Base-by-base conservation (phyloP, 257 asterid genomes). In the Primulina eburnea region DNA sequence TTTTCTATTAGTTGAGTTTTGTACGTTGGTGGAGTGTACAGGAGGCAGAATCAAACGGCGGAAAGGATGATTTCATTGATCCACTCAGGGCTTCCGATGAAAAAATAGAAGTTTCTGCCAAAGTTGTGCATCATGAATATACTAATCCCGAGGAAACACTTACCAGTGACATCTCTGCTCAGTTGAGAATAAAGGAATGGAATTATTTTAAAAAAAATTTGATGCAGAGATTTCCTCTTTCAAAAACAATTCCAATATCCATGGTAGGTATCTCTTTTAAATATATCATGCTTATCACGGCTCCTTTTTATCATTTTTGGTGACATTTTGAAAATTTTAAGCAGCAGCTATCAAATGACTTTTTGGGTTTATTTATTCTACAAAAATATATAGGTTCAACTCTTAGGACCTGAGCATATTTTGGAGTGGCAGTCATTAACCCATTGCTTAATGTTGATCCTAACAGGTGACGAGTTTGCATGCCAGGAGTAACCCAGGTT, bases 401-500 rank as follows among this genome's bases (percentile, higher is more conserved):
- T 14, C 38, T 73, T 60, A 20, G n/a, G 24, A 52, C 60, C 40
- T 63, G 2, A 57, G 68, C 68, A 34, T 65, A 64, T 71, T 69
- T 37, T 24, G 62, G 67, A 66, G 69, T 66, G 28, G 47, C n/a
- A 70, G 55, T 26, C 53, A 20, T 60, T 71, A 50, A 75, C 62
- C 56, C 59, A 34, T 69, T 70, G 38, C 67, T 40, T 73, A 1
- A 67, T 79, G 53, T 67, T 80, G 28, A 69, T 69, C 56, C 62
- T 76, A 68, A 64, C 88, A 89, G 96, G 84, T 77, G 62, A 80
- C 92, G 11, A 71, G 82, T 73, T 74, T 74, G 68, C 78, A 78
- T 71, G 78, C 77, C 83, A 92, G 83, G 85, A 81, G 83, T 69
- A 76, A 72, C 78, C 85, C 82, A 86, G 94, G 98, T 89, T 75